Evolutionary conservation across 1,284 basidiomycete genomes (phyloP).

Genomic region (Sanghuangporus weigelae): DNA sequence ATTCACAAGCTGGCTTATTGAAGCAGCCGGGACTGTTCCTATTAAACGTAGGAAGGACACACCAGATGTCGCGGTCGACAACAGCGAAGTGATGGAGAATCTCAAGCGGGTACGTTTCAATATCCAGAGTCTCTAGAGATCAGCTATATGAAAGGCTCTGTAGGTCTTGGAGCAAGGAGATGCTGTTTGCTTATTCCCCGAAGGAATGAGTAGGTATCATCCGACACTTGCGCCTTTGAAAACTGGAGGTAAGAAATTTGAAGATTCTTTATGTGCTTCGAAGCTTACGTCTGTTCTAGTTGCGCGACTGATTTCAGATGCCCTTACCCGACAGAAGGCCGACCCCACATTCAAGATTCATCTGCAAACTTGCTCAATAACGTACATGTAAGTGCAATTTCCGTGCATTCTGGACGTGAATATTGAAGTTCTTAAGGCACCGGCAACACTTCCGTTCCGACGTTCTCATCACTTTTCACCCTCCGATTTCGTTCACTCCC

Average conservation of each 20-base stretch:
- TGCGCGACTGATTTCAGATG: slow-evolving; percentile 74
- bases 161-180: slow-evolving; percentile 75
- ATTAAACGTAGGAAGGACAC: slow-evolving; percentile 72
- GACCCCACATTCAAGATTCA: slow-evolving; percentile 67
- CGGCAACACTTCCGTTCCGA: slow-evolving; percentile 81
- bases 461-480: slow-evolving; percentile 78
- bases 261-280: slow-evolving; percentile 1
- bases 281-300: slow-evolving; percentile 36
- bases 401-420: slow-evolving; percentile 8
- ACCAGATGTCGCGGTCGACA: slow-evolving; percentile 50
- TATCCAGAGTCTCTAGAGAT: not conserved
- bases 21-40: slow-evolving; percentile 79
- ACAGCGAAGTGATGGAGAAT: slow-evolving; percentile 59
- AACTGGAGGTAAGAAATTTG: slow-evolving; percentile 59
- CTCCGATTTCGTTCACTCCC: slow-evolving; percentile 62
- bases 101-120: slow-evolving; percentile 53
- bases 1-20: slow-evolving; percentile 85
- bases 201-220: slow-evolving; percentile 79
- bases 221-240: slow-evolving; percentile 79
- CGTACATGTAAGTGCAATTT: slow-evolving; percentile 57
- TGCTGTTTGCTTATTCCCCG: slow-evolving; percentile 77
- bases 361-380: slow-evolving; percentile 74
- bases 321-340: slow-evolving; percentile 64
- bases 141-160: not conserved
- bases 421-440: slow-evolving; percentile 40